Percentiles rank a stretch among this genome's conserved stretches.
phyloP scores from a whole-genome alignment of 306 rosid genomes.

The Trichosanthes truncata region DNA sequence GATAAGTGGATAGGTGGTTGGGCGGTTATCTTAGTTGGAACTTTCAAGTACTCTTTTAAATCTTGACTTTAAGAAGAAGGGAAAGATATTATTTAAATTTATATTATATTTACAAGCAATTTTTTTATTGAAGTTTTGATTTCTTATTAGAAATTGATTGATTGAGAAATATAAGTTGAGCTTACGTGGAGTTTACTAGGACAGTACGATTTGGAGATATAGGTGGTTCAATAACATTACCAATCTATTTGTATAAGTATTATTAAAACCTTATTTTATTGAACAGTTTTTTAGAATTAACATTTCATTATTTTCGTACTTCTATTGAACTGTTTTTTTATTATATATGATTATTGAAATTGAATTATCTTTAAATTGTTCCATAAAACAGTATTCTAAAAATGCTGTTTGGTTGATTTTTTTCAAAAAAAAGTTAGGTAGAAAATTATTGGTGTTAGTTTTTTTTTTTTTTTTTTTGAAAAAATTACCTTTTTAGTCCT shows the following conservation, averaged over 20 bases:
- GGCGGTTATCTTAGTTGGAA: neutral
- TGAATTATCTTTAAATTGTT: too few relatives aligned
- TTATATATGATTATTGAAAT: too few relatives aligned
- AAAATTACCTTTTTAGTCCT: too few relatives aligned
- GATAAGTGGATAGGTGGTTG: neutral
- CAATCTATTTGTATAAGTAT: neutral
- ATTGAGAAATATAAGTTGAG: neutral
- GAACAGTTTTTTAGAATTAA: neutral
- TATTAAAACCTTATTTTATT: too few relatives aligned
- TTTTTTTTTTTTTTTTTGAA: too few relatives aligned
- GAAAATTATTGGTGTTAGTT: too few relatives aligned
- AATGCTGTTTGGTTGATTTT: too few relatives aligned
- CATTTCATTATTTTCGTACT: too few relatives aligned
- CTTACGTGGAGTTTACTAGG: neutral
- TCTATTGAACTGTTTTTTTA: too few relatives aligned
- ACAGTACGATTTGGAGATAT: neutral
- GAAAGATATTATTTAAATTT: neutral
- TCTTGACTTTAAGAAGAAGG: neutral
- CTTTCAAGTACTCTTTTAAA: neutral
- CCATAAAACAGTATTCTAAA: too few relatives aligned
- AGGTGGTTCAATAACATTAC: neutral
- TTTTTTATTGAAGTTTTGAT: neutral
- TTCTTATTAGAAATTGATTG: neutral
- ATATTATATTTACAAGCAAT: neutral
- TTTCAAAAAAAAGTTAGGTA: too few relatives aligned